Evolutionary conservation across 305 asterid species (phyloP).

Genomic region (Fraxinus dipetala): DNA sequence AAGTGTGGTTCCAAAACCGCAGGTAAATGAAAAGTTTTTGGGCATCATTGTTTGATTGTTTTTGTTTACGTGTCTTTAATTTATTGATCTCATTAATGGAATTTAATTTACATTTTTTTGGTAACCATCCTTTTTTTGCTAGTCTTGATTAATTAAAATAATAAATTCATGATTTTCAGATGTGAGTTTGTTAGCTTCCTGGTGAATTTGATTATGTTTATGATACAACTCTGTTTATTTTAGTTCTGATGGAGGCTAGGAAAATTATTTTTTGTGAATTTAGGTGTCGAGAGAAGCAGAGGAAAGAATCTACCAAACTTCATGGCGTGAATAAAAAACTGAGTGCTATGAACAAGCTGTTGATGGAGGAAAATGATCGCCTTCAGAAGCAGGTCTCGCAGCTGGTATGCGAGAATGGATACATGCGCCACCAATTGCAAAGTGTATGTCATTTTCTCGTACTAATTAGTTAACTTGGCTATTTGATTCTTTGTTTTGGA

Average conservation of each 20-base stretch:
- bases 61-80: background rate
- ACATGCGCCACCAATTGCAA: conserved; percentile 78
- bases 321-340: conserved; percentile 49
- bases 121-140: background rate
- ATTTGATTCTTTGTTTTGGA: background rate
- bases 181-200: conserved; percentile 4
- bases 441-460: conserved; percentile 45
- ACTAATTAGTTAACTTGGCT: background rate
- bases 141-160: background rate
- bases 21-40: conserved; percentile 36
- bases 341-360: conserved; percentile 46
- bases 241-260: background rate
- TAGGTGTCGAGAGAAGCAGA: conserved; percentile 55
- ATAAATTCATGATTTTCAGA: background rate
- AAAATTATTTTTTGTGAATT: background rate
- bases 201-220: conserved; percentile 12
- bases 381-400: conserved; percentile 25
- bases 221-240: background rate
- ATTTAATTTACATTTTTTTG: background rate
- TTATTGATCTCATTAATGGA: background rate
- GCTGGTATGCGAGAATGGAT: conserved; percentile 51
- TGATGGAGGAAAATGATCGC: conserved; percentile 60
- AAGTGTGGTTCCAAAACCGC: conserved; percentile 95
- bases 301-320: conserved; percentile 45
- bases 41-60: background rate